Conservation (phyloP, 441 rosid genomes). For the Syzygium syzygioides region DNA sequence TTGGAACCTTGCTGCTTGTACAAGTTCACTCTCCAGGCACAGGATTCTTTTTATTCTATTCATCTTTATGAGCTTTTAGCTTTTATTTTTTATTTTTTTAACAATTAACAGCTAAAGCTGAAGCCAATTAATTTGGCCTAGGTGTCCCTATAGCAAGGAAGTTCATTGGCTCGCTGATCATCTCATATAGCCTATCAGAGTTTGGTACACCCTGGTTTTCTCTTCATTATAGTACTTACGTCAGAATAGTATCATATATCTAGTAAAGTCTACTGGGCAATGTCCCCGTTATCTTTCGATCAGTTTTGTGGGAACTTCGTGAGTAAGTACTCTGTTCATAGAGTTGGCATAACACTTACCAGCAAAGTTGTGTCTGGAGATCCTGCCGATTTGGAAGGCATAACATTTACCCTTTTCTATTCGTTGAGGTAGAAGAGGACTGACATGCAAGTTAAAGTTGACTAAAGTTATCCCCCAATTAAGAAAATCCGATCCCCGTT, state of each 20-base stretch:
- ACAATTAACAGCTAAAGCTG: constrained; percentile 2
- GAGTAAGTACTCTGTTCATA: background rate
- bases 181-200: constrained; percentile 5
- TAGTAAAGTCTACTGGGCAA: constrained; percentile 1
- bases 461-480: background rate
- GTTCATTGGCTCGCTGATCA: background rate
- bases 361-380: background rate
- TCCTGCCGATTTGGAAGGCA: background rate
- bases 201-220: background rate
- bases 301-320: background rate
- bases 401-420: background rate
- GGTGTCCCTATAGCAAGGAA: background rate
- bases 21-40: constrained; percentile 30
- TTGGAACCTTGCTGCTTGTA: constrained; percentile 23
- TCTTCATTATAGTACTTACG: background rate
- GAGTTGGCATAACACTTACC: background rate
- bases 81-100: constrained; percentile 11
- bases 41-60: constrained; percentile 34
- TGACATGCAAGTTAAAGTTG: background rate
- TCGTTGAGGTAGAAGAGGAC: background rate
- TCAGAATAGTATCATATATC: constrained; percentile 3
- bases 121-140: background rate
- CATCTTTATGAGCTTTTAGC: background rate
- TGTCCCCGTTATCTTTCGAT: background rate
- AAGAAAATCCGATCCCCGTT: background rate